These are phyloP conservation scores for Cercis canadensis DNA, from an alignment of 306 rosid genomes.

Conservation along the genomic window DNA sequence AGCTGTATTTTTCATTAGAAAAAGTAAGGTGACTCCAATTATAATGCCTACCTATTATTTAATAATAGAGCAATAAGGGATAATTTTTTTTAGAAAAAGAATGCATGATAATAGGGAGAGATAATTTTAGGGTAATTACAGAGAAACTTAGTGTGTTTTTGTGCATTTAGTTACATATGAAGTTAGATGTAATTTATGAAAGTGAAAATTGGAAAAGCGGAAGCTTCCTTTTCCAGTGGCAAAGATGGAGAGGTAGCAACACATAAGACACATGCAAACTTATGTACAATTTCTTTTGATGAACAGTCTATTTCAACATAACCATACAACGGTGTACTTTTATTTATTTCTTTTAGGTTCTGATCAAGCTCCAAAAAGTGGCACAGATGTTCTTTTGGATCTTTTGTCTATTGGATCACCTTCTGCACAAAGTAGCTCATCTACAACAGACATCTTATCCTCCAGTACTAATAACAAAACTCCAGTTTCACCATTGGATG, in stretches of 20 bases:
- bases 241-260: constrained; percentile 18
- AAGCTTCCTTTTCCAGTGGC: background rate
- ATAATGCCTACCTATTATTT: too few species aligned
- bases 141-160: background rate
- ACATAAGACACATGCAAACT: constrained; percentile 15
- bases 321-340: too few species aligned
- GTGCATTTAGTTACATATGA: constrained; percentile 12
- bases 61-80: too few species aligned
- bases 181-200: constrained; percentile 8
- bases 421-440: constrained; percentile 52
- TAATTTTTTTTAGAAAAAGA: too few species aligned
- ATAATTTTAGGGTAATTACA: background rate
- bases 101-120: too few species aligned
- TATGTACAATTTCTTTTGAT: constrained; percentile 5
- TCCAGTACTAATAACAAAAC: constrained; percentile 56
- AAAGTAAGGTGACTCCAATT: background rate
- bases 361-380: constrained; percentile 61
- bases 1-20: constrained; percentile 17
- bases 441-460: constrained; percentile 61
- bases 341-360: constrained; percentile 53
- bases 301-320: constrained; percentile 26
- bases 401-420: constrained; percentile 75
- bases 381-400: constrained; percentile 82
- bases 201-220: background rate
- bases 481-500: constrained; percentile 67